Evolutionary conservation across 345 rosid genomes (phyloP).

Genomic region (Toxicodendron radicans): DNA sequence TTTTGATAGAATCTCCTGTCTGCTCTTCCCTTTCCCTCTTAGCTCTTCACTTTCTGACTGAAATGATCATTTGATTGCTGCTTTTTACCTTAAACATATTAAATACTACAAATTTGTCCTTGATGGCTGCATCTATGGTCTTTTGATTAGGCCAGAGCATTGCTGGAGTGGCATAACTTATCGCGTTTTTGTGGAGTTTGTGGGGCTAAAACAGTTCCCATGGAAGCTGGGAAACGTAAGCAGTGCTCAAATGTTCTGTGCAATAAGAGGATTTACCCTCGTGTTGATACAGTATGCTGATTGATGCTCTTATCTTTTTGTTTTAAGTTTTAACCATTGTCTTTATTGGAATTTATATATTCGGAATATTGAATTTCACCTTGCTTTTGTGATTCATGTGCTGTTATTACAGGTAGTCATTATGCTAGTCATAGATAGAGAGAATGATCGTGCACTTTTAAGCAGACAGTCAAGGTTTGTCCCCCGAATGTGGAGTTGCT

Average conservation of each 20-base stretch:
- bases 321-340: constrained; percentile 7
- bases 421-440: constrained; percentile 88
- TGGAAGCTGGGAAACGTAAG: constrained; percentile 82
- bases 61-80: neutral
- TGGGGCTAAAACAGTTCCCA: constrained; percentile 62
- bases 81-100: neutral
- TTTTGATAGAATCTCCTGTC: neutral
- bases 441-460: constrained; percentile 78
- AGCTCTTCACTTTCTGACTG: neutral
- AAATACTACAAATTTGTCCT: neutral
- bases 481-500: constrained; percentile 97
- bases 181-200: constrained; percentile 81
- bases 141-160: constrained; percentile 68
- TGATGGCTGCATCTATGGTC: neutral
- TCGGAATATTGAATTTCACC: constrained; percentile 2
- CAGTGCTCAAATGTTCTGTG: constrained; percentile 67
- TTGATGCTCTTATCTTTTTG: constrained; percentile 8
- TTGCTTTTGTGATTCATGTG: constrained; percentile 16
- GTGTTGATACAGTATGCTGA: constrained; percentile 75
- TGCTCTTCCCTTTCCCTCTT: neutral
- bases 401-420: constrained; percentile 71
- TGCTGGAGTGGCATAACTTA: constrained; percentile 77
- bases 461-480: constrained; percentile 85
- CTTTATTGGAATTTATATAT: neutral
- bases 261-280: constrained; percentile 76